Conservation (phyloP, 768 basidiomycete species). For the Phlebiopsis flavidoalba region DNA sequence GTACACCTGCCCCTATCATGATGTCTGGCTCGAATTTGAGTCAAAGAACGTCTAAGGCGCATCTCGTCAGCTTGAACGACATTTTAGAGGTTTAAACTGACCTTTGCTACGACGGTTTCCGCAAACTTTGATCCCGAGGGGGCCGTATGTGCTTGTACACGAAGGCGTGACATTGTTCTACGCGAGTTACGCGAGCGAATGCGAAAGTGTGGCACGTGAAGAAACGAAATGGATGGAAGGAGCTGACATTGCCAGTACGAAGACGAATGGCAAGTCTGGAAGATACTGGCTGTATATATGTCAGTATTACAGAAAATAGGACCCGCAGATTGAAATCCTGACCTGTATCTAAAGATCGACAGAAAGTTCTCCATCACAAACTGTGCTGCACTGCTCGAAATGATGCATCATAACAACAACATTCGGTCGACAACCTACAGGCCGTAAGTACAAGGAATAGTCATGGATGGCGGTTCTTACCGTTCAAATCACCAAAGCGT, state of each 20-base stretch:
- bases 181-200: too few species aligned
- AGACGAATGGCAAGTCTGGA: constrained; percentile 54
- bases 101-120: constrained; percentile 51
- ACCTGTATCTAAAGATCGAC: constrained; percentile 74
- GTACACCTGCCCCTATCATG: constrained; percentile 50
- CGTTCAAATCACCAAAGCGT: constrained; percentile 33
- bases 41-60: constrained; percentile 56
- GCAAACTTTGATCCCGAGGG: constrained; percentile 45
- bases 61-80: too few species aligned
- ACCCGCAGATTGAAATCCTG: background rate
- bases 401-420: constrained; percentile 65
- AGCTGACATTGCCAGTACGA: constrained; percentile 57
- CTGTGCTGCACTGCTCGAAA: constrained; percentile 66
- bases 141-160: constrained; percentile 45
- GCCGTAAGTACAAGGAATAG: background rate
- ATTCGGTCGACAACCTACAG: constrained; percentile 23
- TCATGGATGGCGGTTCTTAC: constrained; percentile 21
- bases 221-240: constrained; percentile 42
- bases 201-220: constrained; percentile 59
- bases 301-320: background rate
- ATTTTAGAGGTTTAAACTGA: constrained; percentile 17
- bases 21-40: constrained; percentile 52
- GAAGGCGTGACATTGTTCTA: constrained; percentile 51
- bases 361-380: constrained; percentile 64
- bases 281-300: constrained; percentile 40